These are phyloP conservation scores for Diversispora eburnea DNA, from an alignment of 192 early-diverging fungal genomes.

Conservation along the genomic window DNA sequence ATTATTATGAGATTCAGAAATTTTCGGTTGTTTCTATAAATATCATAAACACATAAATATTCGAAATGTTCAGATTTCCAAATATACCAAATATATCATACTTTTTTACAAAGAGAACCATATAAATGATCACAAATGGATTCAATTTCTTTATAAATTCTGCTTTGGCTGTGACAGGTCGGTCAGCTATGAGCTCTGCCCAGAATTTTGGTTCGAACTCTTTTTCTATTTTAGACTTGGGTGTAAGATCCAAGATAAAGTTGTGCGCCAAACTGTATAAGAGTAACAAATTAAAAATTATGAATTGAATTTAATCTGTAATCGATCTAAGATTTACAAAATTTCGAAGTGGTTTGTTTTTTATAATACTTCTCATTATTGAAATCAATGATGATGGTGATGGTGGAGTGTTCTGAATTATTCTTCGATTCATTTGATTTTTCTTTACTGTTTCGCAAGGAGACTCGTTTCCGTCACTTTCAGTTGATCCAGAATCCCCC, in stretches of 20 bases:
- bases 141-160: conserved; percentile 19
- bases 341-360: conserved; percentile 26
- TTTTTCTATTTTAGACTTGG: conserved; percentile 24
- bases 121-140: conserved; percentile 28
- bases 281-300: conserved; percentile 20
- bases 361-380: conserved; percentile 26
- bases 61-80: conserved; percentile 16
- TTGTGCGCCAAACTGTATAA: conserved; percentile 20
- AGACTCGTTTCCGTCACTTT: too few relatives aligned
- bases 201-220: conserved; percentile 24
- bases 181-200: conserved; percentile 26
- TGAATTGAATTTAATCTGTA: conserved; percentile 3
- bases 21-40: conserved; percentile 13
- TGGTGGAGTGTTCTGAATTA: too few relatives aligned
- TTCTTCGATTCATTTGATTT: too few relatives aligned
- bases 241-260: conserved; percentile 27
- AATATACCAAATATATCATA: conserved; percentile 10
- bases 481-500: too few relatives aligned
- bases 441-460: too few relatives aligned
- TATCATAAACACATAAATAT: conserved; percentile 8
- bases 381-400: too few relatives aligned
- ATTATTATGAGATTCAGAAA: conserved; percentile 18
- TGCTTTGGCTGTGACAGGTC: conserved; percentile 16
- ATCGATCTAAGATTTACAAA: conserved; percentile 18
- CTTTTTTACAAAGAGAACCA: conserved; percentile 17